Evolutionary conservation across 768 basidiomycete species (phyloP), one percentile per base, ranked within the genome.

Genomic region (Suillus fuscotomentosus): DNA sequence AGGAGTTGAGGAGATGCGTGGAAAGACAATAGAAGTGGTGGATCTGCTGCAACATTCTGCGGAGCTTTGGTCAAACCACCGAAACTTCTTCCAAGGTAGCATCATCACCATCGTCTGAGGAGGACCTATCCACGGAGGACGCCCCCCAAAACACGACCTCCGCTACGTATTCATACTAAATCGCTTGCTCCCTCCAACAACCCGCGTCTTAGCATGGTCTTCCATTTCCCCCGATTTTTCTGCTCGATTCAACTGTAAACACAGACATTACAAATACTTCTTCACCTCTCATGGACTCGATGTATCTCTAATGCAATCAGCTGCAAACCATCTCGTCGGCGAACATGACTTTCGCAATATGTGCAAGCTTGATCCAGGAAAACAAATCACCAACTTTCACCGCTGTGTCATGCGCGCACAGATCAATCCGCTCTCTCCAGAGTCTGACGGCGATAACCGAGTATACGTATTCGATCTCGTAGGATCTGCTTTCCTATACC

Each of bases 251-350:
- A 89, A 88, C 14, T 98, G 97, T 79, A 81, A 78, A 60, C 88
- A 86, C 70, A 83, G 97, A 43, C 97, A 99, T 74, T 99, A 99
- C 87, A 98, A 97, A 73, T 99, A 99, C 78, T 97, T 98, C 76
- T 99, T 51, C 50, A 51, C 50, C 14, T 99, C 86, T 0, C 77
- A 81, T 39, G 77, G 77, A 38, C 86, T 98, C 61, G 86, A 96
- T 76, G 73, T 96, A 36, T 71, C 78, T 2, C 82, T 80, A 54
- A 98, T 99, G 95, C 84, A 83, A 65, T 81, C 84, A 41, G 96
- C 87, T 1, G 93, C 93, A 0, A 67, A 78, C 2, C 79, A 83
- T 7, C 81, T 99, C 56, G 76, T 94, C 36, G 97, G 97, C 42
- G 87, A 91, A 66, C 95, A 98, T 79, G 97, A 98, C 78, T 99